Evolutionary conservation across 495 filamentous ascomycete species (phyloP).

Genomic region (Neurospora sp.): DNA sequence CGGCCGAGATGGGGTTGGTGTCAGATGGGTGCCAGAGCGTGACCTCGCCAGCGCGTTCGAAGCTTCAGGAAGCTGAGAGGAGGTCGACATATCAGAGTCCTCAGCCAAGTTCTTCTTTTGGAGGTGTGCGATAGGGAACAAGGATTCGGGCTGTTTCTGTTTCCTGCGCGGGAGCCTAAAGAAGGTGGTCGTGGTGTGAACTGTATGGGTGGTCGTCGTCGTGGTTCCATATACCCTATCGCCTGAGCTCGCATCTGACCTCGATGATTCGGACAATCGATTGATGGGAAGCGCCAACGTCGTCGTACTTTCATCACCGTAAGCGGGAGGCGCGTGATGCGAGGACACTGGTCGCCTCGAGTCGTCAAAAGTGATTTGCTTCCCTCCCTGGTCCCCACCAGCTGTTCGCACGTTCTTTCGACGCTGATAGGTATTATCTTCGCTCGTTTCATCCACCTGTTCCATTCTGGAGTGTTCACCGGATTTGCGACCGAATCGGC

Average conservation of each 20-base stretch:
- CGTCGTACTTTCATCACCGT: conserved; percentile 55
- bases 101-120: conserved; percentile 52
- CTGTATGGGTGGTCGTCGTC: conserved; percentile 48
- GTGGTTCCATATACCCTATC: conserved; percentile 58
- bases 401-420: not conserved
- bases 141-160: conserved; percentile 60
- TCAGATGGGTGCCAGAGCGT: conserved; percentile 15
- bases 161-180: conserved; percentile 76
- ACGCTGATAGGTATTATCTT: not conserved
- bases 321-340: conserved; percentile 43
- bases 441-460: conserved; percentile 16
- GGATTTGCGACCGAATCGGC: conserved; percentile 30
- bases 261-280: conserved; percentile 81
- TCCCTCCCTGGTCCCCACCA: conserved; percentile 23
- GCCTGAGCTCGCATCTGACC: conserved; percentile 77
- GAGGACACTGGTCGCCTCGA: conserved; percentile 48
- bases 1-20: conserved; percentile 40
- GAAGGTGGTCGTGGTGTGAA: conserved; percentile 58
- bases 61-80: conserved; percentile 19
- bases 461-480: conserved; percentile 30
- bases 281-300: conserved; percentile 56
- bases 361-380: conserved; percentile 55
- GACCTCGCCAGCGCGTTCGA: conserved; percentile 6
- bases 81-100: conserved; percentile 20
- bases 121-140: conserved; percentile 68